Conservation (phyloP, 108 stramenopile species). For the Parietichytrium sp. region DNA sequence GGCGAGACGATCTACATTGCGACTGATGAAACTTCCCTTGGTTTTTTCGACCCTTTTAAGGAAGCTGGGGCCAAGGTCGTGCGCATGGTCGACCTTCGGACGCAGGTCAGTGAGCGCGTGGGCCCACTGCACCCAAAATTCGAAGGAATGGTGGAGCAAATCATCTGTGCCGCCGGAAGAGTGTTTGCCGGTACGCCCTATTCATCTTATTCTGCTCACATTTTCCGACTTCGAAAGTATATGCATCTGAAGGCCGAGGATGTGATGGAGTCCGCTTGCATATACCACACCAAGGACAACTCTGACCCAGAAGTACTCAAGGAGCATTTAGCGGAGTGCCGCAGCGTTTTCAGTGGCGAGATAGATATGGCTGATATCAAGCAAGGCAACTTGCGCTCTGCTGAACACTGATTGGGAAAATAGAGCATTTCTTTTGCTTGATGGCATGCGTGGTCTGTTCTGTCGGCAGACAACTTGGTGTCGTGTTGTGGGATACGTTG, state of each 20-base stretch:
- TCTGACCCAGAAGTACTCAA: too few relatives aligned
- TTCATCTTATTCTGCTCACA: constrained; percentile 71
- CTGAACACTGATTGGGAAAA: too few relatives aligned
- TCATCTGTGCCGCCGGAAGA: constrained; percentile 70
- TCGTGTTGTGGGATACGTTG: too few relatives aligned
- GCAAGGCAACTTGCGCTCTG: too few relatives aligned
- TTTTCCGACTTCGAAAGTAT: constrained; percentile 52
- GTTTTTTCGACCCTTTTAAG: background rate
- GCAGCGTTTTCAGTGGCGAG: too few relatives aligned
- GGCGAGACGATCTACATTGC: constrained; percentile 33
- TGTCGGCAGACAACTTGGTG: too few relatives aligned
- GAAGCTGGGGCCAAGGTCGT: background rate
- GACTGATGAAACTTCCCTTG: constrained; percentile 26
- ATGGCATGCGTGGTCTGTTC: too few relatives aligned
- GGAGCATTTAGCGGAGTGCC: too few relatives aligned
- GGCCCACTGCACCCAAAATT: constrained; percentile 61
- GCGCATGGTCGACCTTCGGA: background rate
- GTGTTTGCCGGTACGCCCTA: constrained; percentile 77
- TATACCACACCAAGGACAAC: too few relatives aligned
- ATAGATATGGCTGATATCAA: too few relatives aligned
- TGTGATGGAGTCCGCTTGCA: too few relatives aligned
- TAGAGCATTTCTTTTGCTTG: too few relatives aligned
- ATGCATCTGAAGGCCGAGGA: background rate
- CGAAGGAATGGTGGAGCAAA: constrained; percentile 83
- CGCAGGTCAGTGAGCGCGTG: background rate